Base-by-base conservation (phyloP, 495 filamentous ascomycete species). In the Apodospora peruviana region DNA sequence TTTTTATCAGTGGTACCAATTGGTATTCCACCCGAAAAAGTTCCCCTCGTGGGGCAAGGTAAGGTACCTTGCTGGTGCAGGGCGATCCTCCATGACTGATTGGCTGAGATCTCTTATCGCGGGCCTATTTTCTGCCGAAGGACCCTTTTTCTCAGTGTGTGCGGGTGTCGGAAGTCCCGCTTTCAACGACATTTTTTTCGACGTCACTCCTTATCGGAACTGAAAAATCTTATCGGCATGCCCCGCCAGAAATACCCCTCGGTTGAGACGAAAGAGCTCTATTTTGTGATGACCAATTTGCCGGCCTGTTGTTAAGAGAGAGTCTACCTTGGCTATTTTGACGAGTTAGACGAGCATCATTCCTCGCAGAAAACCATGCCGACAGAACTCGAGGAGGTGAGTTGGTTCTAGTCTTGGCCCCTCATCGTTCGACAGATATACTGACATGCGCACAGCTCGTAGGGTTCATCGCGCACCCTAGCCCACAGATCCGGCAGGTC, bases 391-490 rank as follows among this genome's bases (percentile, higher is more conserved):
- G 87, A 93, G 67, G 88, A 93, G 68, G 88, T 91, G 50, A 40
- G 11, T 29, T 7, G 2, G 9, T 5, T 3, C 2, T 5, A 34
- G 20, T 12, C 18, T 21, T 23, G 10, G 9, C 16, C 21, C 19
- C 10, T 10, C 21, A 10, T 34, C 32, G 23, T n/a, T 43, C 57
- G 45, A 56, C 56, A 60, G 40, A 38, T 9, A 35, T 18, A 19
- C 20, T 42, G 17, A 32, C 45, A 17, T 22, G 57, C 5, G 12
- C 29, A 39, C 56, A 95, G 90, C 80, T 96, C 39, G 90, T 94
- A 49, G 89, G 89, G 56, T 95, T 96, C 59, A 85, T 96, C 25
- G 85, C 88, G 61, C 84, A 94, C 72, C 87, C 85, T 39, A 95
- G 91, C 65, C 86, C 86, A 9, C 82, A 89, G 59, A 86, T 95